A percentile compares a stretch with the other conserved stretches of the same genome.
Evolutionary conservation across 163 green algal species (phyloP).

Genomic region (Coccomyxa subellipsoidea): DNA sequence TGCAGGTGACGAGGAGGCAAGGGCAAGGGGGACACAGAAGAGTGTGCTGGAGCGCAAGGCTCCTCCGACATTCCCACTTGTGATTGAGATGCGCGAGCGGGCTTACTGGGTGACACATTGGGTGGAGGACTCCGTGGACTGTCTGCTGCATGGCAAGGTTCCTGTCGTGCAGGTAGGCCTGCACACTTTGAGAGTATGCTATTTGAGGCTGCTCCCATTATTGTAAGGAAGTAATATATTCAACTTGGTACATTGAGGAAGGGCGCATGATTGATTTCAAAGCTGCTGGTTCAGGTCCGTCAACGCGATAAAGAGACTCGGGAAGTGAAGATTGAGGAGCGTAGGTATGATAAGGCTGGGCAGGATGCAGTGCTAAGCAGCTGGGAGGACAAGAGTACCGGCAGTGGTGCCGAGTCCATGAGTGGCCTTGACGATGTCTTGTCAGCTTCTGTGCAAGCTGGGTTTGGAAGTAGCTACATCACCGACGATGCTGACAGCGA

Average conservation of each 20-base stretch:
- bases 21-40: slow-evolving; percentile 76
- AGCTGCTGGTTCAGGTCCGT: slow-evolving; percentile 30
- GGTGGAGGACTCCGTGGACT: slow-evolving; percentile 83
- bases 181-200: too few relatives aligned
- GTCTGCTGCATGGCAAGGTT: slow-evolving; percentile 64
- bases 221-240: too few relatives aligned
- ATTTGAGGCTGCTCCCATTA: too few relatives aligned
- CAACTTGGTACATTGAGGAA: too few relatives aligned
- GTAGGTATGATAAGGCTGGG: slow-evolving; percentile 33
- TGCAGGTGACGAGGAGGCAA: slow-evolving; percentile 81
- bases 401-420: background rate
- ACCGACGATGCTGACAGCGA: slow-evolving; percentile 3
- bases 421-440: background rate
- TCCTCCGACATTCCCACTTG: slow-evolving; percentile 82
- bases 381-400: background rate
- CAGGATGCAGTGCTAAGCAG: background rate
- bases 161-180: slow-evolving; percentile 46
- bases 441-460: background rate
- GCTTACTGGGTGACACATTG: slow-evolving; percentile 82
- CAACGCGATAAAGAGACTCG: slow-evolving; percentile 27
- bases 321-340: slow-evolving; percentile 42
- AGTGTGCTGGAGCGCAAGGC: slow-evolving; percentile 81
- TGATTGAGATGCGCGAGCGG: slow-evolving; percentile 89
- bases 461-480: slow-evolving; percentile 33
- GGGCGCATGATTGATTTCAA: too few relatives aligned